These are phyloP conservation scores for Papiliotrema laurentii DNA, from an alignment of 1,284 basidiomycete genomes.

Conservation along the genomic window DNA sequence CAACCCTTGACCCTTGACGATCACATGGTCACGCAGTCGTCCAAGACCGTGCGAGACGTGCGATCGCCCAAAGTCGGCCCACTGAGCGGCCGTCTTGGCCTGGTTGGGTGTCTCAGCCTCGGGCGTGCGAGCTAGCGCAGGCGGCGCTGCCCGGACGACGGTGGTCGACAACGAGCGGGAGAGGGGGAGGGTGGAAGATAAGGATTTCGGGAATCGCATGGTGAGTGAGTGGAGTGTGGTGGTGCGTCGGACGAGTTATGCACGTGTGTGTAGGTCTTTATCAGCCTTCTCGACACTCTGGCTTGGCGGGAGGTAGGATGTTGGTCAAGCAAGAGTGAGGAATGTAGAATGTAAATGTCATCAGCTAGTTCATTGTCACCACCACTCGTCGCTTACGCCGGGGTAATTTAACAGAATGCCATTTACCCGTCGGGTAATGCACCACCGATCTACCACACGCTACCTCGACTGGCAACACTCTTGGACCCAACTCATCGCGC, in stretches of 20 bases:
- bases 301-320: not conserved
- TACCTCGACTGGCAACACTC: too few species aligned
- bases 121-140: not conserved
- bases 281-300: not conserved
- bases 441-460: too few species aligned
- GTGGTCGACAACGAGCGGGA: not conserved
- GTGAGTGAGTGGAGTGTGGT: not conserved
- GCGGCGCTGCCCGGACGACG: not conserved
- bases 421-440: too few species aligned
- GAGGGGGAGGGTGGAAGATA: not conserved
- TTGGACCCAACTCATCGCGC: too few species aligned
- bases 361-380: too few species aligned
- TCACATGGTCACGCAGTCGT: slow-evolving; percentile 56
- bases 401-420: too few species aligned
- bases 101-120: not conserved
- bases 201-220: not conserved
- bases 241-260: not conserved
- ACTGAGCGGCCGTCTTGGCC: slow-evolving; percentile 22
- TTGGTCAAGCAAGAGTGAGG: not conserved
- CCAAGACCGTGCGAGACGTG: slow-evolving; percentile 41
- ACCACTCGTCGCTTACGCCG: too few species aligned
- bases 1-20: slow-evolving; percentile 71
- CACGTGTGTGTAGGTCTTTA: not conserved
- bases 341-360: too few species aligned
- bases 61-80: slow-evolving; percentile 32